These are phyloP conservation scores for Botrytis cinerea DNA, from an alignment of 2,329 filamentous ascomycete genomes.

Conservation along the genomic window DNA sequence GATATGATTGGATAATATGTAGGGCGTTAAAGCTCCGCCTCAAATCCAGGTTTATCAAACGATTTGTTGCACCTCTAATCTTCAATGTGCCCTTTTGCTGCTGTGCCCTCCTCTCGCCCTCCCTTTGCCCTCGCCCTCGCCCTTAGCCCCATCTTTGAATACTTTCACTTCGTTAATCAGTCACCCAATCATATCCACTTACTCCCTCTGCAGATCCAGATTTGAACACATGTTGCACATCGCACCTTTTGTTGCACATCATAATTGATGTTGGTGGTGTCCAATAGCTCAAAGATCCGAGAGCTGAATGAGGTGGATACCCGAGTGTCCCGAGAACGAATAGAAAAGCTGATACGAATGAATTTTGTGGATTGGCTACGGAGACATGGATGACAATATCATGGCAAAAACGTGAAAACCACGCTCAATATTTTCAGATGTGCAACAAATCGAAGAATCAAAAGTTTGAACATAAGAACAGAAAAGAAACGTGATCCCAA, in stretches of 20 bases:
- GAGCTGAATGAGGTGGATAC: background rate
- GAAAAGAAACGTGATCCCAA: background rate
- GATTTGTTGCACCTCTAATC: background rate
- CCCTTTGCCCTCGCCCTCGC: background rate
- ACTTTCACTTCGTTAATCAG: no score
- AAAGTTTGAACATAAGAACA: background rate
- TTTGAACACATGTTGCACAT: slow-evolving; percentile 16
- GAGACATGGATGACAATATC: background rate
- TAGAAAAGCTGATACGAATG: background rate
- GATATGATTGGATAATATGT: background rate
- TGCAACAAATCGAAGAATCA: slow-evolving; percentile 14
- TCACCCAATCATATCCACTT: background rate
- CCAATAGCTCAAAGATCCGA: background rate
- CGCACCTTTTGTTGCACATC: slow-evolving; percentile 24
- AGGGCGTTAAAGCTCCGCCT: background rate
- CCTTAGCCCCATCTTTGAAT: background rate
- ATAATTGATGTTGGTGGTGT: no score
- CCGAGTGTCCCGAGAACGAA: background rate
- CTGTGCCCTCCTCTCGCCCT: background rate
- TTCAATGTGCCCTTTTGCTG: background rate
- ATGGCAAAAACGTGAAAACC: slow-evolving; percentile 27
- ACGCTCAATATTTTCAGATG: slow-evolving; percentile 21
- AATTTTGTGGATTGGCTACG: background rate
- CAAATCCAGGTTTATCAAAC: background rate
- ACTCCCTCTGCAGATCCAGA: background rate